Evolutionary conservation across 169 alveolate genomes (phyloP).

Genomic region (Neospora caninum): DNA sequence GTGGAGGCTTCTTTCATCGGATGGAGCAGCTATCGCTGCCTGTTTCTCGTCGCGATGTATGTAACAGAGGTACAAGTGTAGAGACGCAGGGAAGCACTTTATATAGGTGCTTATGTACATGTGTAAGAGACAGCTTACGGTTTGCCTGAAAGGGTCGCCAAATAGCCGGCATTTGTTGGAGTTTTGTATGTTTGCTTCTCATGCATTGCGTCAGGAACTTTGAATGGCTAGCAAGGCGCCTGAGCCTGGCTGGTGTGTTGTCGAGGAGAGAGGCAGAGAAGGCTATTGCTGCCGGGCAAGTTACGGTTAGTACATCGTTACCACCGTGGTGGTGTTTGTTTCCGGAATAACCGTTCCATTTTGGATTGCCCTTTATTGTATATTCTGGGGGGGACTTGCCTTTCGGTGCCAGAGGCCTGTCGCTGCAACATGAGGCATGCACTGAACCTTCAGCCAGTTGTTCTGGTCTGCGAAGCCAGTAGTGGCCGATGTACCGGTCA

Average conservation of each 20-base stretch:
- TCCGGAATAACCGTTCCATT: too few relatives aligned
- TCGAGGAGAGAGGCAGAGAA: slow-evolving; percentile 33
- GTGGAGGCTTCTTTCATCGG: too few relatives aligned
- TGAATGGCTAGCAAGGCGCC: slow-evolving; percentile 39
- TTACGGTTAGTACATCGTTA: neutral
- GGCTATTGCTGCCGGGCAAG: slow-evolving; percentile 37
- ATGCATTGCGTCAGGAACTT: neutral
- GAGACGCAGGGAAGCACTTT: too few relatives aligned
- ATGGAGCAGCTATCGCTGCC: too few relatives aligned
- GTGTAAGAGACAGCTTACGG: too few relatives aligned
- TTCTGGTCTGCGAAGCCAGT: neutral
- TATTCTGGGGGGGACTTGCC: neutral
- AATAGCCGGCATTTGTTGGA: neutral
- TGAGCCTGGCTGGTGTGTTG: slow-evolving; percentile 32
- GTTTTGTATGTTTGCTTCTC: neutral
- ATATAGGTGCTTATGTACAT: too few relatives aligned
- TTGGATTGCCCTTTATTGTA: neutral
- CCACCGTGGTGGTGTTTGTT: too few relatives aligned
- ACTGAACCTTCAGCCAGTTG: too few relatives aligned
- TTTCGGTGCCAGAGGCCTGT: neutral
- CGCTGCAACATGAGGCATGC: too few relatives aligned
- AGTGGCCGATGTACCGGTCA: too few relatives aligned
- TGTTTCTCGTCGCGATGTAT: too few relatives aligned
- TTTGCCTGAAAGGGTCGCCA: neutral
- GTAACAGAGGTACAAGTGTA: too few relatives aligned